Evolutionary conservation across 1,284 basidiomycete genomes (phyloP).

Genomic region (Meripilus lineatus): DNA sequence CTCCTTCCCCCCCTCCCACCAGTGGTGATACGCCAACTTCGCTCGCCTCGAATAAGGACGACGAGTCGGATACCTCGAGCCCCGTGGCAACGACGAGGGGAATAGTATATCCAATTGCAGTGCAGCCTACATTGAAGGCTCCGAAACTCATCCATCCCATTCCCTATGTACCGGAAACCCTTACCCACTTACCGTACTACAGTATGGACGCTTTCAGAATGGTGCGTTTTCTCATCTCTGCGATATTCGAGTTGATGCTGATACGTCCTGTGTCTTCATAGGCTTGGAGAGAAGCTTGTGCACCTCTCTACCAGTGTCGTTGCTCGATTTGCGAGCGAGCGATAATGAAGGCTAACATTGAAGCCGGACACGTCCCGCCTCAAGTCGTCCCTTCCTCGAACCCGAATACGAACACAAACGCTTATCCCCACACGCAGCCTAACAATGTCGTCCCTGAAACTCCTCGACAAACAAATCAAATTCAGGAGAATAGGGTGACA

Average conservation of each 20-base stretch:
- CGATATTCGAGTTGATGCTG: slow-evolving; percentile 8
- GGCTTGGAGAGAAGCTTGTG: slow-evolving; percentile 71
- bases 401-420: slow-evolving; percentile 14
- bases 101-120: slow-evolving; percentile 38
- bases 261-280: slow-evolving; percentile 21
- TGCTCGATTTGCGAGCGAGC: slow-evolving; percentile 69
- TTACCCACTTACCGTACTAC: slow-evolving; percentile 52
- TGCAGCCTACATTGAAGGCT: slow-evolving; percentile 52
- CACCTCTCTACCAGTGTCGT: slow-evolving; percentile 63
- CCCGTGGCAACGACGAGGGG: slow-evolving; percentile 20
- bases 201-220: slow-evolving; percentile 52
- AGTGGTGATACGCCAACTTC: slow-evolving; percentile 25
- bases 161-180: slow-evolving; percentile 62
- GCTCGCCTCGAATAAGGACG: slow-evolving; percentile 33
- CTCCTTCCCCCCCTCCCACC: slow-evolving; percentile 69
- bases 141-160: slow-evolving; percentile 58
- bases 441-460: slow-evolving; percentile 14
- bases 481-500: not conserved
- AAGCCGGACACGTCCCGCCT: slow-evolving; percentile 24
- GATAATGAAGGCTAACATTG: slow-evolving; percentile 39
- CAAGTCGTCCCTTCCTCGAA: slow-evolving; percentile 7
- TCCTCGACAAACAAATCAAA: slow-evolving; percentile 15
- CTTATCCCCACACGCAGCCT: slow-evolving; percentile 10
- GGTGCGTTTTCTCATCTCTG: slow-evolving; percentile 33
- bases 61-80: slow-evolving; percentile 22